A percentile compares a stretch with the other conserved stretches of the same genome.
Evolutionary conservation across 176 grass and related monocot genomes (phyloP).

Genomic region (Saccharum officinarum): DNA sequence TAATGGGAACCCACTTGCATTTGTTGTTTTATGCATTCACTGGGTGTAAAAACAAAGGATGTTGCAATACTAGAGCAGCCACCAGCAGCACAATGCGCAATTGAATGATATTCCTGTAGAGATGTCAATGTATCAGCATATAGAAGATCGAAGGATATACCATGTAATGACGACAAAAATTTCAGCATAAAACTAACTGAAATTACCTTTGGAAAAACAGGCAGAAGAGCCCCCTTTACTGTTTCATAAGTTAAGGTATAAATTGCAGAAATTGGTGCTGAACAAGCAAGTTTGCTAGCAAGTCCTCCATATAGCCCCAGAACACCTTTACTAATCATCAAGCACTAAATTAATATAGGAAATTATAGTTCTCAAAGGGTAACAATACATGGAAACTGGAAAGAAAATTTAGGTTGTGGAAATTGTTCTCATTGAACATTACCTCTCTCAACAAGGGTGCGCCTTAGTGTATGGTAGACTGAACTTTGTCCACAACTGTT

Average conservation of each 20-base stretch:
- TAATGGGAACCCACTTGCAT: constrained; percentile 90
- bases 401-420: constrained; percentile 7
- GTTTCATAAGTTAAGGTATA: constrained; percentile 97
- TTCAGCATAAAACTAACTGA: constrained; percentile 18
- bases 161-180: not conserved
- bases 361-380: constrained; percentile 17
- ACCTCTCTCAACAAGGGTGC: constrained; percentile 85
- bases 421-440: constrained; percentile 29
- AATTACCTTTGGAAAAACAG: constrained; percentile 79
- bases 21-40: constrained; percentile 98
- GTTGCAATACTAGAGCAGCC: constrained; percentile 96
- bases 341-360: constrained; percentile 23
- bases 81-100: constrained; percentile 85
- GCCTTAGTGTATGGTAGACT: constrained; percentile 59
- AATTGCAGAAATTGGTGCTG: constrained; percentile 95
- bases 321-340: constrained; percentile 49
- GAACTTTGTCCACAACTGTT: constrained; percentile 64
- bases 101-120: constrained; percentile 75
- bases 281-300: constrained; percentile 92
- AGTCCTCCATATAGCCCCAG: constrained; percentile 86
- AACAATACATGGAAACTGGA: not conserved
- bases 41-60: constrained; percentile 93
- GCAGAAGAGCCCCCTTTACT: constrained; percentile 75
- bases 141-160: constrained; percentile 12
- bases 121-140: not conserved